phyloP scores from a whole-genome alignment of 2,329 filamentous ascomycete genomes.

The Tolypocladium tundrense region DNA sequence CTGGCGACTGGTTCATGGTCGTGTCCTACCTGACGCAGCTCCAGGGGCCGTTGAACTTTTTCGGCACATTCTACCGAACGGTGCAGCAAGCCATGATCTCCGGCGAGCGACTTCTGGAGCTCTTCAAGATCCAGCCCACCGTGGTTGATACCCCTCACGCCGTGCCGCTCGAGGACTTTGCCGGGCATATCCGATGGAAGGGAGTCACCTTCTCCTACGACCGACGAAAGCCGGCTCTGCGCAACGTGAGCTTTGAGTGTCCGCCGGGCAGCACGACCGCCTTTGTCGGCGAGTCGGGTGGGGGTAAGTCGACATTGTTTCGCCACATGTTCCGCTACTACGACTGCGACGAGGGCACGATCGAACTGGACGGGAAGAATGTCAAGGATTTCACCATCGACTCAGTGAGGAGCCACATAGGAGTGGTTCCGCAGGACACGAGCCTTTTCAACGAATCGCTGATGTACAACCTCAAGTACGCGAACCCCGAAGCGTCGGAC shows the following conservation, averaged over 20 bases:
- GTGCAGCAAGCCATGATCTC: slow-evolving; percentile 98
- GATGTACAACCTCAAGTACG: slow-evolving; percentile 92
- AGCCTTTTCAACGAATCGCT: slow-evolving; percentile 89
- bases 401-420: slow-evolving; percentile 83
- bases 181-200: slow-evolving; percentile 76
- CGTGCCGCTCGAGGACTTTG: slow-evolving; percentile 52
- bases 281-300: slow-evolving; percentile 91
- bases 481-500: slow-evolving; percentile 69
- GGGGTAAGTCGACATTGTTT: slow-evolving; percentile 95
- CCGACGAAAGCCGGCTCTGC: slow-evolving; percentile 70
- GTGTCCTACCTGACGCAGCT: slow-evolving; percentile 72
- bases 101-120: slow-evolving; percentile 83
- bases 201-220: slow-evolving; percentile 90
- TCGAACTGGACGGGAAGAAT: slow-evolving; percentile 75
- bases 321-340: slow-evolving; percentile 95
- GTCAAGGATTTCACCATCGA: slow-evolving; percentile 85
- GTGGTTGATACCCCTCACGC: slow-evolving; percentile 70
- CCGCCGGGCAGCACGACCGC: slow-evolving; percentile 86
- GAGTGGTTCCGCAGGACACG: slow-evolving; percentile 94
- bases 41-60: slow-evolving; percentile 74
- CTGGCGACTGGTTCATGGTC: slow-evolving; percentile 63
- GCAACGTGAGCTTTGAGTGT: slow-evolving; percentile 77
- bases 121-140: slow-evolving; percentile 93
- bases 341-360: slow-evolving; percentile 69
- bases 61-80: slow-evolving; percentile 90